Conservation (phyloP, 805 yeast genomes). For the Nakazawaea ambrosiae region DNA sequence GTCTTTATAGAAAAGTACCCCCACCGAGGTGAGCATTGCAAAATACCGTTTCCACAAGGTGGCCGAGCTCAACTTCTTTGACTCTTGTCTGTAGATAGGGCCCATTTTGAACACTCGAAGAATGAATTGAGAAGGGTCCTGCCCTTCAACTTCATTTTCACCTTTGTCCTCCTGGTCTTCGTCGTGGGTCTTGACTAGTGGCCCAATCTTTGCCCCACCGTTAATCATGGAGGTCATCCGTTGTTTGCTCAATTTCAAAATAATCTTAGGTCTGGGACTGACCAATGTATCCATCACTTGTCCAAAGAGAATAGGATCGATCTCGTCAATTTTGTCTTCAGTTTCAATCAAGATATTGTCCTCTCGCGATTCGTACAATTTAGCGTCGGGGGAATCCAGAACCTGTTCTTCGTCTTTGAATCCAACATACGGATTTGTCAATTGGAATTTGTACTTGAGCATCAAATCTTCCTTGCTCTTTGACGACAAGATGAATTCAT, state of each 20-base stretch:
- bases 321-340: conserved; percentile 11
- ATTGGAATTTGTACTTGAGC: conserved; percentile 5
- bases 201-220: neutral
- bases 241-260: conserved; percentile 1
- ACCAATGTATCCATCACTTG: neutral
- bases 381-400: neutral
- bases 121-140: no score
- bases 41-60: conserved; percentile 36
- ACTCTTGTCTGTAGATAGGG: conserved; percentile 32
- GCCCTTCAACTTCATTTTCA: no score
- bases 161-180: neutral
- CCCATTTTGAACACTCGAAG: conserved; percentile 34
- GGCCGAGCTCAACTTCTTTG: conserved; percentile 19
- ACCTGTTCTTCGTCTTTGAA: neutral
- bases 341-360: conserved; percentile 6
- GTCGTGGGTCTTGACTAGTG: neutral
- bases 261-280: neutral
- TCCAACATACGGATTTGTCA: conserved; percentile 6
- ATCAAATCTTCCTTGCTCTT: conserved; percentile 3
- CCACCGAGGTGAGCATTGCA: conserved; percentile 44
- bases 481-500: conserved; percentile 6
- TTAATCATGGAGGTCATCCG: neutral
- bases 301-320: conserved; percentile 1
- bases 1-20: conserved; percentile 38
- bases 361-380: neutral